phyloP scores from a whole-genome alignment of 257 asterid genomes.

The Scutellaria baicalensis region DNA sequence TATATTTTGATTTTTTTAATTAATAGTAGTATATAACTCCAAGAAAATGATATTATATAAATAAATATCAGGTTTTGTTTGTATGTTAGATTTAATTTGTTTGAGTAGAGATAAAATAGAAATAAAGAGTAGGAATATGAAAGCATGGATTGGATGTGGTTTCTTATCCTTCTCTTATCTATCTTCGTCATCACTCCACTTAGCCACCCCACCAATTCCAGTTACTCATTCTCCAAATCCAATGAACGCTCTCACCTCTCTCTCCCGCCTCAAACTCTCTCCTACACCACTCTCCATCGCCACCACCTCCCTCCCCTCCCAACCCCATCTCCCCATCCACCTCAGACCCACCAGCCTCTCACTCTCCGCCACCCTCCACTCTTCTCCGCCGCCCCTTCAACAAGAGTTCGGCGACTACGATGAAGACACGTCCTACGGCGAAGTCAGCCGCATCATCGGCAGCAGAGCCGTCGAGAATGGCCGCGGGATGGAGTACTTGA shows the following conservation, averaged over 20 bases:
- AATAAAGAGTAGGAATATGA: too few species aligned
- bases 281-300: constrained; percentile 26
- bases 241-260: constrained; percentile 41
- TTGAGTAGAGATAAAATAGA: too few species aligned
- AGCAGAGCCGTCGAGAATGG: constrained; percentile 52
- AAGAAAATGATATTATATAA: too few species aligned
- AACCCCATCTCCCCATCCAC: constrained; percentile 11
- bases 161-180: too few species aligned
- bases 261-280: constrained; percentile 65
- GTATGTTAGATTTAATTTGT: too few species aligned
- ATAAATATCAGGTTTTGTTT: too few species aligned
- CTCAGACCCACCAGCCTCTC: constrained; percentile 15
- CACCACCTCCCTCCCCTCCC: constrained; percentile 24
- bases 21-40: too few species aligned
- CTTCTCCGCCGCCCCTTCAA: not conserved
- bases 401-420: constrained; percentile 47
- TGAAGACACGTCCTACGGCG: constrained; percentile 70
- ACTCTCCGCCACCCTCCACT: constrained; percentile 45
- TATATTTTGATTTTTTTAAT: too few species aligned
- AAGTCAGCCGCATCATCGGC: constrained; percentile 67
- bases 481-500: constrained; percentile 73
- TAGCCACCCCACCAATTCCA: too few species aligned
- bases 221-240: too few species aligned
- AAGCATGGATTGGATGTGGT: too few species aligned
- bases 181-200: too few species aligned